Percentiles rank a stretch among this genome's conserved stretches.
Evolutionary conservation across 2,329 filamentous ascomycete species (phyloP).

Genomic region (Fusarium oligoseptatum): DNA sequence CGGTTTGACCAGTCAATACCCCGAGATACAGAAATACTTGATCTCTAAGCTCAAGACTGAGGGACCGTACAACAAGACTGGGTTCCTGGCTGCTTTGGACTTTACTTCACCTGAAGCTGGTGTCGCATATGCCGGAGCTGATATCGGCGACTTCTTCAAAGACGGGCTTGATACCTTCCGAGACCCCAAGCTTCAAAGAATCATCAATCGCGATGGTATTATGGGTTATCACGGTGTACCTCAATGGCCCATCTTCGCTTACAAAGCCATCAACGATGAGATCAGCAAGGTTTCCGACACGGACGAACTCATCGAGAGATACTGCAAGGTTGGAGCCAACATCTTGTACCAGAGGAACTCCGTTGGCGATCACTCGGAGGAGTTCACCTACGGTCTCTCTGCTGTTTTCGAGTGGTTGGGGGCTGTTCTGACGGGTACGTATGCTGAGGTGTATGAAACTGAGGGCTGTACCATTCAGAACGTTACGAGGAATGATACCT

Average conservation of each 20-base stretch:
- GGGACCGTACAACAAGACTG: conserved; percentile 37
- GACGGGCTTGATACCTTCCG: conserved; percentile 9
- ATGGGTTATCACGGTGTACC: conserved; percentile 46
- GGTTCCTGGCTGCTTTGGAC: conserved; percentile 34
- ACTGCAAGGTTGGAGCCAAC: conserved; percentile 37
- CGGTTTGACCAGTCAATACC: conserved; percentile 41
- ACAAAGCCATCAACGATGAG: conserved; percentile 39
- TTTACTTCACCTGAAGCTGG: conserved; percentile 25
- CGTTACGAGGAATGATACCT: conserved; percentile 34
- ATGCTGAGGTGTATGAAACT: conserved; percentile 20
- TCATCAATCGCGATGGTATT: conserved; percentile 38
- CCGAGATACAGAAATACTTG: conserved; percentile 28
- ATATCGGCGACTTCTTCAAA: conserved; percentile 37
- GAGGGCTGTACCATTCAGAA: conserved; percentile 42
- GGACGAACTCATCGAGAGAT: conserved; percentile 33
- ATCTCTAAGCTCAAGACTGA: conserved; percentile 36
- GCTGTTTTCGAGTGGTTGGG: conserved; percentile 35
- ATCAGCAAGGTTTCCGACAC: conserved; percentile 37
- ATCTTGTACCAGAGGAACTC: conserved; percentile 43
- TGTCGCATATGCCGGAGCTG: conserved; percentile 10
- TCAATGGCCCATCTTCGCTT: conserved; percentile 39
- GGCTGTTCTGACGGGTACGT: conserved; percentile 22
- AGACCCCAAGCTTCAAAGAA: conserved; percentile 11
- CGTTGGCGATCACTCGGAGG: conserved; percentile 29
- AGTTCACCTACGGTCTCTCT: conserved; percentile 11